Evolutionary conservation across 2,329 filamentous ascomycete genomes (phyloP).

Genomic region (Hypoxylon sp.): DNA sequence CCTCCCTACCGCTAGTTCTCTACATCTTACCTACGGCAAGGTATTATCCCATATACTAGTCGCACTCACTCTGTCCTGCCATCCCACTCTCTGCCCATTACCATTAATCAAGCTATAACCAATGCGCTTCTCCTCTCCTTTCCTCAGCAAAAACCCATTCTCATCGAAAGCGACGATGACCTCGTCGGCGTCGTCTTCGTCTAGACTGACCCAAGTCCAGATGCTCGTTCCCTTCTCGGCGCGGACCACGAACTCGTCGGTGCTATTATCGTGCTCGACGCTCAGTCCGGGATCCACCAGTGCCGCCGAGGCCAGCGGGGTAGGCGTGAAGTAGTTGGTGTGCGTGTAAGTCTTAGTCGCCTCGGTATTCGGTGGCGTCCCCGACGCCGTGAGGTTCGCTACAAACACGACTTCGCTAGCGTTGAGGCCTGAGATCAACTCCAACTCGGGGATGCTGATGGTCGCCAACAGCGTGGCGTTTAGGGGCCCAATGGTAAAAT

Average conservation of each 20-base stretch:
- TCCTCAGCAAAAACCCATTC: constrained; percentile 64
- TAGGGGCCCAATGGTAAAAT: constrained; percentile 62
- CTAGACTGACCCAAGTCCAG: constrained; percentile 37
- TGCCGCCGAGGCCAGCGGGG: constrained; percentile 58
- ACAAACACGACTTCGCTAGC: constrained; percentile 52
- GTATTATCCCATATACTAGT: constrained; percentile 64
- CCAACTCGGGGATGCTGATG: constrained; percentile 22
- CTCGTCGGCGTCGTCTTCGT: constrained; percentile 56
- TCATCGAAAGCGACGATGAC: constrained; percentile 64
- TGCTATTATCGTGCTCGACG: constrained; percentile 21
- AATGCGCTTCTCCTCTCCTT: constrained; percentile 59
- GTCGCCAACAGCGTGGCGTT: constrained; percentile 60
- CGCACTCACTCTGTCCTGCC: constrained; percentile 62
- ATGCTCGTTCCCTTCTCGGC: constrained; percentile 38
- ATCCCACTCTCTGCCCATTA: constrained; percentile 55
- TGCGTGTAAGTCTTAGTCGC: constrained; percentile 59
- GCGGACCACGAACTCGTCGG: constrained; percentile 34
- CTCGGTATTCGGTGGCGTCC: constrained; percentile 61
- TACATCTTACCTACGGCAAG: constrained; percentile 24
- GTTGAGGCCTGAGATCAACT: constrained; percentile 2
- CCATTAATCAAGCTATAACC: constrained; percentile 61
- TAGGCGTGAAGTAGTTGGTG: constrained; percentile 63
- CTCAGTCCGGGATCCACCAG: constrained; percentile 63
- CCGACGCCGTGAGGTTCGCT: constrained; percentile 57
- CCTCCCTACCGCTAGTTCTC: not conserved